These are phyloP conservation scores for Capillidium heterosporum DNA, from an alignment of 371 early-diverging fungal species.

Conservation along the genomic window DNA sequence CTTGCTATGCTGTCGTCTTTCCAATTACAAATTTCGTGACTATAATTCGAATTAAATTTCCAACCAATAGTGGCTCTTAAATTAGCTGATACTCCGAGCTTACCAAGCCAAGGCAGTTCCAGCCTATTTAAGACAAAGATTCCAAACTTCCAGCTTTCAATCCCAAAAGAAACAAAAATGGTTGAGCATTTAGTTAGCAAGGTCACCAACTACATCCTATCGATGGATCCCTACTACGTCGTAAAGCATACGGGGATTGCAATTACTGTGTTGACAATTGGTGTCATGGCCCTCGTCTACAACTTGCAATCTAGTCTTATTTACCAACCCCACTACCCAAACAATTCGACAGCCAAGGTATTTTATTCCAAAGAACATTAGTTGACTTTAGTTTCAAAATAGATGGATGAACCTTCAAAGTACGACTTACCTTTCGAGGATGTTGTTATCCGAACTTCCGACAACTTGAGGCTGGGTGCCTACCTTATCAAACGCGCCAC, in stretches of 20 bases:
- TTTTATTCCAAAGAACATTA: conserved; percentile 1
- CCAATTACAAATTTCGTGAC: no score
- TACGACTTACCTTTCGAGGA: conserved; percentile 56
- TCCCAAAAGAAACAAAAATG: no score
- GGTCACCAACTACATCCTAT: background rate
- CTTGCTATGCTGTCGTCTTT: no score
- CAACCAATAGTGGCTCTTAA: no score
- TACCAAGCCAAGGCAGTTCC: no score
- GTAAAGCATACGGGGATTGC: conserved; percentile 7
- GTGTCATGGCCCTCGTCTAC: conserved; percentile 37
- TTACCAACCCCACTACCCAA: conserved; percentile 66
- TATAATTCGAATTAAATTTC: no score
- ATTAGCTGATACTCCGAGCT: no score
- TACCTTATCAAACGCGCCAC: conserved; percentile 49
- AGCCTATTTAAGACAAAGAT: no score
- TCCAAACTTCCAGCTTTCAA: no score
- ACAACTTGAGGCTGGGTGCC: conserved; percentile 55
- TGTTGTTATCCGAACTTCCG: conserved; percentile 48
- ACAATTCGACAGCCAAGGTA: conserved; percentile 51
- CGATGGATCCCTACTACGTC: background rate
- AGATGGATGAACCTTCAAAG: conserved; percentile 58
- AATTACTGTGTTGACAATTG: conserved; percentile 20
- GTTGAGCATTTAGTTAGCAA: background rate
- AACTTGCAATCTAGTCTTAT: conserved; percentile 69
- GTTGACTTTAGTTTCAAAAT: background rate